phyloP scores from a whole-genome alignment of 2,329 filamentous ascomycete genomes.

The Ceratocystis papillata region DNA sequence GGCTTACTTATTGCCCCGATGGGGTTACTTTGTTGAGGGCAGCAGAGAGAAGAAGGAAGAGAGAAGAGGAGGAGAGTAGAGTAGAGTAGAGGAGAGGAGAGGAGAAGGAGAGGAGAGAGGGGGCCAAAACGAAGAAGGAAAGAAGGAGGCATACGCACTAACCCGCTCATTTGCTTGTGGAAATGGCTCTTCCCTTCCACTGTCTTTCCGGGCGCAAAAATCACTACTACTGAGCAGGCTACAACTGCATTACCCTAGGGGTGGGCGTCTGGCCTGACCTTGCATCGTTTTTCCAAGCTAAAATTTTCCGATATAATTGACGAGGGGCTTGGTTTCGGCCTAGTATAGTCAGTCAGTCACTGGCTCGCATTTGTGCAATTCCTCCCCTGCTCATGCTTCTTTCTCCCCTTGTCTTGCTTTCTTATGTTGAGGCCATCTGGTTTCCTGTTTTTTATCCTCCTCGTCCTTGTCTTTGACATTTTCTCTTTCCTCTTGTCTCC shows the following conservation, averaged over 20 bases:
- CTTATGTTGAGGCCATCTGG: constrained; percentile 1
- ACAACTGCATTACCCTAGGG: background rate
- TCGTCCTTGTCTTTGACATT: background rate
- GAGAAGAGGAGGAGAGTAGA: background rate
- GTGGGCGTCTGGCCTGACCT: background rate
- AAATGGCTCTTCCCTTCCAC: background rate
- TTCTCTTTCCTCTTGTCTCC: background rate
- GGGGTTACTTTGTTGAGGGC: background rate
- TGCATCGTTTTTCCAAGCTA: background rate
- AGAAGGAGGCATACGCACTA: background rate
- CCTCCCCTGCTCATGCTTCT: constrained; percentile 9
- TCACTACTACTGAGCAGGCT: background rate
- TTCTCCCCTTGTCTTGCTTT: background rate
- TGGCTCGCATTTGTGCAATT: background rate
- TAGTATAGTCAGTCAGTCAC: background rate
- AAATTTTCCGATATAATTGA: constrained; percentile 9
- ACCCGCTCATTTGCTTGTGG: background rate
- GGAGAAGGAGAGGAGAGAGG: background rate
- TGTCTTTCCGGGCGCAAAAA: constrained; percentile 11
- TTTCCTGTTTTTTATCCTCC: constrained; percentile 8
- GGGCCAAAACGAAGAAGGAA: background rate
- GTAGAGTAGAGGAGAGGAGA: background rate
- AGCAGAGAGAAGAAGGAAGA: background rate
- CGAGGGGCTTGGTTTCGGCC: background rate
- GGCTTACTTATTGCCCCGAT: background rate